Evolutionary conservation across 176 grass and related monocot genomes (phyloP).

Genomic region (Oryza australiensis): DNA sequence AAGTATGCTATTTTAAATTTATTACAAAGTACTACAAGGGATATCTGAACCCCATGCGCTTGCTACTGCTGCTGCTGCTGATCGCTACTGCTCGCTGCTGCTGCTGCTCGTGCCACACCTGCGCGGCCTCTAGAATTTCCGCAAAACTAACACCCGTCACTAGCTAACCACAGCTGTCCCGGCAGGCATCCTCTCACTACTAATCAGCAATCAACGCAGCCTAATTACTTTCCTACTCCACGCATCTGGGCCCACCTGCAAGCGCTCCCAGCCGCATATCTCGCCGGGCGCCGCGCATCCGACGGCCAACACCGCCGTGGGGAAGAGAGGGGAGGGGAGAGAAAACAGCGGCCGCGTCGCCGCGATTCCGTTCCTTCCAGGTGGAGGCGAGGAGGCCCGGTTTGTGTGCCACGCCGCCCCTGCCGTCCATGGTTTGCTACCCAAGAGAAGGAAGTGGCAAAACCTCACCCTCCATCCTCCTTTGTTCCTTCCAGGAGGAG

Average conservation of each 20-base stretch:
- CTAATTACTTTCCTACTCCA: neutral
- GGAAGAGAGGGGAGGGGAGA: too few relatives aligned
- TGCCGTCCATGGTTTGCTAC: conserved; percentile 31
- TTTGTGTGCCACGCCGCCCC: conserved; percentile 34
- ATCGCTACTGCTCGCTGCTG: too few relatives aligned
- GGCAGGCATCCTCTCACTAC: too few relatives aligned
- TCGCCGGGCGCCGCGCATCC: neutral
- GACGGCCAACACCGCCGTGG: neutral
- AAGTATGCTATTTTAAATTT: too few relatives aligned
- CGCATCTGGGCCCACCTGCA: neutral
- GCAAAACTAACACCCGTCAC: too few relatives aligned
- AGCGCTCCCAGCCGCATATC: neutral
- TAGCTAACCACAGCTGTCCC: too few relatives aligned
- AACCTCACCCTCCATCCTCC: neutral
- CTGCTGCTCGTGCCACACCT: too few relatives aligned
- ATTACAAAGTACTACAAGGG: too few relatives aligned
- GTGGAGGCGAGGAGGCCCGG: conserved; percentile 29
- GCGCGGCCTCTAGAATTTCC: too few relatives aligned
- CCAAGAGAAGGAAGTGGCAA: conserved; percentile 23
- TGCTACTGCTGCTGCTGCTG: too few relatives aligned
- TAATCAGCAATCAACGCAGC: neutral
- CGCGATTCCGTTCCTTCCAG: too few relatives aligned
- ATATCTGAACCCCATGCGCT: too few relatives aligned
- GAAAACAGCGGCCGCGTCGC: conserved; percentile 32
- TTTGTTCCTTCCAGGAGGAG: neutral